phyloP scores from a whole-genome alignment of 768 basidiomycete species.

The Termitomyces sp. region DNA sequence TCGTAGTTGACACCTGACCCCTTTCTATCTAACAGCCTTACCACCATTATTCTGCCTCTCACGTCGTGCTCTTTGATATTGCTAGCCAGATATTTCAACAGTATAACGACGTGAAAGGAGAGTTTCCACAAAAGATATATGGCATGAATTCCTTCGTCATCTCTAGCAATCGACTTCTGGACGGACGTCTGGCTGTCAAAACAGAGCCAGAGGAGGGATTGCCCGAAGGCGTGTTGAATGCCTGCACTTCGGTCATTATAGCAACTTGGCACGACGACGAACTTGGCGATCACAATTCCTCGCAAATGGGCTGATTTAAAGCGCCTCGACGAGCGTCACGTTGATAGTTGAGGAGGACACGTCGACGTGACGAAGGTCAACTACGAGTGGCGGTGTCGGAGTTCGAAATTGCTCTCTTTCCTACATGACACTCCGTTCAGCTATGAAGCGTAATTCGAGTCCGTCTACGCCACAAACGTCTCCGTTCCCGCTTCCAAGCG shows the following conservation, averaged over 20 bases:
- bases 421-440: conserved; percentile 43
- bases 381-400: conserved; percentile 7
- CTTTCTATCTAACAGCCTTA: too few relatives aligned
- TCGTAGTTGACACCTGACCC: neutral
- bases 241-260: too few relatives aligned
- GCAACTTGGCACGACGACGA: too few relatives aligned
- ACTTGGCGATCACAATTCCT: neutral
- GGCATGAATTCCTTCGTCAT: neutral
- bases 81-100: neutral
- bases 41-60: neutral
- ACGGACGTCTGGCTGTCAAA: neutral
- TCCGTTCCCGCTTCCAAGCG: conserved; percentile 13
- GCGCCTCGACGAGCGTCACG: neutral
- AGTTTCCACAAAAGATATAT: neutral
- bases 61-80: neutral
- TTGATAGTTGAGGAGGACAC: neutral
- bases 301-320: too few relatives aligned
- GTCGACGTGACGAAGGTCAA: too few relatives aligned
- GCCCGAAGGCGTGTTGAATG: too few relatives aligned
- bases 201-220: neutral
- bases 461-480: conserved; percentile 23
- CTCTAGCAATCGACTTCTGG: neutral
- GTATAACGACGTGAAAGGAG: neutral
- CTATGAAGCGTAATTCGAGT: conserved; percentile 44
- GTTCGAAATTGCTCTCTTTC: conserved; percentile 12